These are phyloP conservation scores for Suillus clintonianus DNA, from an alignment of 768 basidiomycete species.

Conservation along the genomic window DNA sequence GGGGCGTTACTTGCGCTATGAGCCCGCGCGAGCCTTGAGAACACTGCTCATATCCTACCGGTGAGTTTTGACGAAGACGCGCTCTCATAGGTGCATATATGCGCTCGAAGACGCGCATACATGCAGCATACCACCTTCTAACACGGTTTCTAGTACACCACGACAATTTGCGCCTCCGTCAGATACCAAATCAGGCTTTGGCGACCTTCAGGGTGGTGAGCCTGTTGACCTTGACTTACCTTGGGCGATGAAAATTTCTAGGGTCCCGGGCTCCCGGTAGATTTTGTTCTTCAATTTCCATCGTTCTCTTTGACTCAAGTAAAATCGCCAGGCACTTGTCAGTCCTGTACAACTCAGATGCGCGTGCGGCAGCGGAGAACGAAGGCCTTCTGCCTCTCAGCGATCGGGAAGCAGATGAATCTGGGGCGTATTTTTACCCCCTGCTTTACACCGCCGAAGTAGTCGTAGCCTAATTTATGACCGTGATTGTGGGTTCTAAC, in stretches of 20 bases:
- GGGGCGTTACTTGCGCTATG: conserved; percentile 74
- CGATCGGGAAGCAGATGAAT: conserved; percentile 34
- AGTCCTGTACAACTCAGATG: conserved; percentile 58
- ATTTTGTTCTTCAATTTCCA: conserved; percentile 3
- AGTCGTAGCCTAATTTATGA: conserved; percentile 9
- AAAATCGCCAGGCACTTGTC: conserved; percentile 35
- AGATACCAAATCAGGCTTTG: background rate
- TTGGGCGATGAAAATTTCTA: conserved; percentile 62
- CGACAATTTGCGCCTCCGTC: background rate
- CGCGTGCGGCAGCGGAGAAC: conserved; percentile 27
- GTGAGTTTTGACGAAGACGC: conserved; percentile 36
- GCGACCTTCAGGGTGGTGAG: conserved; percentile 21
- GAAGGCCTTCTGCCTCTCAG: conserved; percentile 12
- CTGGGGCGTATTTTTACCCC: conserved; percentile 52
- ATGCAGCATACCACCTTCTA: conserved; percentile 7
- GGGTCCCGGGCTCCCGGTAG: conserved; percentile 54
- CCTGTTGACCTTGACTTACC: conserved; percentile 52
- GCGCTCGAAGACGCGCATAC: conserved; percentile 5
- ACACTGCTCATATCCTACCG: conserved; percentile 77
- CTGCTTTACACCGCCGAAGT: conserved; percentile 64
- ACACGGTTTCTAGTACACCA: background rate
- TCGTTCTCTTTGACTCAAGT: conserved; percentile 22
- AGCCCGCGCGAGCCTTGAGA: conserved; percentile 74
- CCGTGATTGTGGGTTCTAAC: background rate
- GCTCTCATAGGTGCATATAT: background rate